Evolutionary conservation across 768 basidiomycete species (phyloP), one percentile per base, ranked within the genome.

Genomic region (Lyophyllum decastes): DNA sequence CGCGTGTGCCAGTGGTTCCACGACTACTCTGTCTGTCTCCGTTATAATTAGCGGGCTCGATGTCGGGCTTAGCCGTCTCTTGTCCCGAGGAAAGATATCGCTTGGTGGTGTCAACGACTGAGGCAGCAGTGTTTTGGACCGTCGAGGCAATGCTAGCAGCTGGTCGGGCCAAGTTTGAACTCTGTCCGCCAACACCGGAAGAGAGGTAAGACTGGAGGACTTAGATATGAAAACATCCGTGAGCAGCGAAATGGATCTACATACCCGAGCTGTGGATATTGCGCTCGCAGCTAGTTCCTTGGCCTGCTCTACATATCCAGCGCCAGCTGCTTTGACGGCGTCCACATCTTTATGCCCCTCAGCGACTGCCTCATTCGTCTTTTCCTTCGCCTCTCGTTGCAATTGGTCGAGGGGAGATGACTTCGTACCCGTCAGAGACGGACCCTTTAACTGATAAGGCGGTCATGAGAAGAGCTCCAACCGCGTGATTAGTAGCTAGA

Each of bases 321-420:
- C 72, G 26, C 79, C 78, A 1, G 76, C 65, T 4, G 75, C 76
- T 64, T 81, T 80, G 0, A 75, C 76, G 12, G 72, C 68, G 7
- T 79, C 76, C 1, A 88, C 75, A 56, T 82, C 78, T 6, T 70
- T 68, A 61, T 82, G 75, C 3, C 87, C 87, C 64, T 89, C 78
- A 0, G 74, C 73, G n/a, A 82, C 83, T 19, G 86, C 88, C 0
- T 70, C 69, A 46, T 85, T 70, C 1, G 82, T 83, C 62, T 73
- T 81, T 48, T 71, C 61, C n/a, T 70, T 69, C 0, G 72, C 70
- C 46, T 76, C 67, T 4, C 61, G 63, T 41, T 73, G 65, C 21
- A 82, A 65, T 48, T 76, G 69, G 30, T 77, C 77, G 1, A 70
- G 55, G 12, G 78, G 70, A 11, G 77, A 62, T 7, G 63, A 60